These are phyloP conservation scores for Lentinula novae-zelandiae DNA, from an alignment of 1,284 basidiomycete genomes.

Conservation along the genomic window DNA sequence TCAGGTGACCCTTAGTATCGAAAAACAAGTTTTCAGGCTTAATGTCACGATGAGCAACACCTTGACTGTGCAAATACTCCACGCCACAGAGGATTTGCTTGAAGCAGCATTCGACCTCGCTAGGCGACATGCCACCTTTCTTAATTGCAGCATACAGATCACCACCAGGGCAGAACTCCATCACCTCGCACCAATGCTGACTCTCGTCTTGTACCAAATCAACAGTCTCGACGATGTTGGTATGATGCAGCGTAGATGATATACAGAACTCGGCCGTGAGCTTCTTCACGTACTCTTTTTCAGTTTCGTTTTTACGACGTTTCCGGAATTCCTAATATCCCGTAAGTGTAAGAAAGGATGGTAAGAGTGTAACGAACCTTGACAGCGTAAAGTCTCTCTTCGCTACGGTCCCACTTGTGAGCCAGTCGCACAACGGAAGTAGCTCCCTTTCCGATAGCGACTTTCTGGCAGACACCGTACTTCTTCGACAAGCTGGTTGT, in stretches of 20 bases:
- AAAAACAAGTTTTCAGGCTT: conserved; percentile 98
- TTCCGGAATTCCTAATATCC: conserved; percentile 87
- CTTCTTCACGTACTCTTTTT: conserved; percentile 99
- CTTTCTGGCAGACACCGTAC: conserved; percentile 96
- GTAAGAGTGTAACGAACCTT: conserved; percentile 58
- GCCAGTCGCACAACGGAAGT: conserved; percentile 95
- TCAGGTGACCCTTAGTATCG: conserved; percentile 90
- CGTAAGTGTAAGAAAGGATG: conserved; percentile 1
- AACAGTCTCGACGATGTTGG: conserved; percentile 97
- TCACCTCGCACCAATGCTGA: conserved; percentile 98
- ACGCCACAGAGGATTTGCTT: conserved; percentile 93
- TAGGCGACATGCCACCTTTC: conserved; percentile 92
- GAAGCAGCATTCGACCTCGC: conserved; percentile 97
- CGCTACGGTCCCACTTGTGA: conserved; percentile 96
- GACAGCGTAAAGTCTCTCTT: conserved; percentile 98
- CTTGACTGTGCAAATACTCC: conserved; percentile 89
- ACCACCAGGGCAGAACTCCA: conserved; percentile 98
- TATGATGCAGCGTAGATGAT: conserved; percentile 93
- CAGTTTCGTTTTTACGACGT: conserved; percentile 95
- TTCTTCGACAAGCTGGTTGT: conserved; percentile 76
- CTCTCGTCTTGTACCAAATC: conserved; percentile 97
- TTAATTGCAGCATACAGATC: conserved; percentile 98
- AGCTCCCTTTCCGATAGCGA: conserved; percentile 96
- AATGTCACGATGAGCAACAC: conserved; percentile 96
- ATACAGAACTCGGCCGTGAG: conserved; percentile 99